Evolutionary conservation across 2,329 filamentous ascomycete genomes (phyloP).

Genomic region (Ophiostoma perfectum): DNA sequence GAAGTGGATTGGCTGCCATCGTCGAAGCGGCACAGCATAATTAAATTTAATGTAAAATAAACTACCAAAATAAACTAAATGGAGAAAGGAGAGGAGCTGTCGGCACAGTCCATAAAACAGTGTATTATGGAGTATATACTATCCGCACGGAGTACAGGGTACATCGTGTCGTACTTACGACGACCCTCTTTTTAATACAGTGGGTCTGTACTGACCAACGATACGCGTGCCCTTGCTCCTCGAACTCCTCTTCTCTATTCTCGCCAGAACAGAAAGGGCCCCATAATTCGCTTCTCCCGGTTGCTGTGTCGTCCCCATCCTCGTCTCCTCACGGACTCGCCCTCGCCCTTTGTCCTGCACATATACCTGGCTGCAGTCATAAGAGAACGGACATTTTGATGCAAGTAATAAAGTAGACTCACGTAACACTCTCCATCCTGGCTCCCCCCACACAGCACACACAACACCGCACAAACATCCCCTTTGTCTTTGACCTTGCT

Average conservation of each 20-base stretch:
- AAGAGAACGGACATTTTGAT: conserved; percentile 2
- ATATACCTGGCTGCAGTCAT: conserved; percentile 1
- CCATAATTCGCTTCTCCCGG: conserved; percentile 11
- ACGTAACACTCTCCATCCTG: conserved; percentile 7
- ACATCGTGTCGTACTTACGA: background rate
- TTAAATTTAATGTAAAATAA: background rate
- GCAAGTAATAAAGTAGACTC: conserved; percentile 8
- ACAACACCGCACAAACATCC: background rate
- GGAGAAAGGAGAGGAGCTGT: background rate
- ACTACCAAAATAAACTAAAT: background rate
- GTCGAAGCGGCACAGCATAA: conserved; percentile 3
- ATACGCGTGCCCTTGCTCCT: background rate
- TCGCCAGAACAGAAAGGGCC: conserved; percentile 9
- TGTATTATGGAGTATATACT: background rate
- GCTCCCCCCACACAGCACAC: conserved; percentile 1
- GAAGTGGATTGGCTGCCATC: background rate
- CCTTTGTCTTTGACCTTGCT: background rate
- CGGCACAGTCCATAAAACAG: background rate
- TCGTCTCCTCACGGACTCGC: conserved; percentile 4
- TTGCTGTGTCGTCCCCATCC: conserved; percentile 13
- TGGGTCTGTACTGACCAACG: background rate
- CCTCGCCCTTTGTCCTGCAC: conserved; percentile 9
- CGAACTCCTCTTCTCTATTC: background rate
- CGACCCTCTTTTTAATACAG: background rate
- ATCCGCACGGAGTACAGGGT: background rate